Conservation (phyloP, 345 rosid species). For the Eucalyptus marginata region DNA sequence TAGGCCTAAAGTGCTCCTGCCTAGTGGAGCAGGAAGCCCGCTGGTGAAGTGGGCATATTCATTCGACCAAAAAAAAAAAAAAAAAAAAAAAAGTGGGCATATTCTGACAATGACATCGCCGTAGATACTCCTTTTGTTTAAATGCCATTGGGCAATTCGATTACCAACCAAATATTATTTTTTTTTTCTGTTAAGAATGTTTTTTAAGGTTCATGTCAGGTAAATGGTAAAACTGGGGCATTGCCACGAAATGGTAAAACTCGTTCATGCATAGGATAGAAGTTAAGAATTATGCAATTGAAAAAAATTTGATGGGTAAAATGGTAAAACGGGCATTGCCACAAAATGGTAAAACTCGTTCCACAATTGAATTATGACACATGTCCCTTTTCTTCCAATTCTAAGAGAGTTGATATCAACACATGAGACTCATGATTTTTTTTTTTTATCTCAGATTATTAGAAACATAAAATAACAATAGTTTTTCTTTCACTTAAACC, state of each 20-base stretch:
- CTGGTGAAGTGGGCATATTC: not conserved
- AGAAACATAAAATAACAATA: not conserved
- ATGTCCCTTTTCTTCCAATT: not conserved
- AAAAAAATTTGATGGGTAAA: too few relatives aligned
- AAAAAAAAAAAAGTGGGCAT: not conserved
- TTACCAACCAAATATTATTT: not conserved
- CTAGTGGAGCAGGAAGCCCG: not conserved
- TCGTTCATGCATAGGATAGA: not conserved
- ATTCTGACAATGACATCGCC: not conserved
- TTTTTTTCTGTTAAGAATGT: not conserved
- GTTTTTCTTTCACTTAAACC: not conserved
- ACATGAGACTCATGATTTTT: not conserved
- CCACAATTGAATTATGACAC: not conserved
- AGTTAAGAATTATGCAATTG: not conserved
- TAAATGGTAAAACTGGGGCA: not conserved
- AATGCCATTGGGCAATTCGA: not conserved
- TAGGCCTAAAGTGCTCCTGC: not conserved
- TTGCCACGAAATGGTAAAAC: not conserved
- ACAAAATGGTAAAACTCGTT: not conserved
- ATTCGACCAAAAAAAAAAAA: too few relatives aligned
- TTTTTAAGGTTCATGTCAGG: not conserved
- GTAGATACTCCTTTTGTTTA: not conserved
- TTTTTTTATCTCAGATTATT: not conserved
- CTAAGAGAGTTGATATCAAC: not conserved
- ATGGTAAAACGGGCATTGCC: too few relatives aligned